Base-by-base conservation (phyloP, 441 rosid genomes). In the Viola pubescens region DNA sequence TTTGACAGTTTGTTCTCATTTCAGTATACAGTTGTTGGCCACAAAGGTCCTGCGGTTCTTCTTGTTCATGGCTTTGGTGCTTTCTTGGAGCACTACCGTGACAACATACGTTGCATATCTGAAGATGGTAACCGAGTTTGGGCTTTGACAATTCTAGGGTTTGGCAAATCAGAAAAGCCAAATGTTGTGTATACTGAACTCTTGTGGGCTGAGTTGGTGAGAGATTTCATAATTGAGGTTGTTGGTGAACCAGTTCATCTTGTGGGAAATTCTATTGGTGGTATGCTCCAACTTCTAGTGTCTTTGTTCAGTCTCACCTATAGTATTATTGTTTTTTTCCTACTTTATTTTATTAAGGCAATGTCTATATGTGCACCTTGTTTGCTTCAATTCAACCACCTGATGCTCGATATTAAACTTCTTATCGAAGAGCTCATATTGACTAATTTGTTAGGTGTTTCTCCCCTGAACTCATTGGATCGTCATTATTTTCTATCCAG, bases 21-120 rank as follows among this genome's bases (percentile, higher is more conserved):
- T 69, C 86, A 91, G 97, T 91, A 89, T 68, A 74, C 86, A 37
- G 72, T 75, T 54, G 79, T 54, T 70, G 98, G 95, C 34, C 52
- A 71, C 54, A 68, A 70, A 73, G 95, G 95, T 62, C 95, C 95
- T 63, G 79, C 91, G 5, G 70, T 72, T 69, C 84, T 91, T 59
- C 88, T 91, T 47, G 95, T 91, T 64, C 96, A 91, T 77, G 96
- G 98, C 58, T 91, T 91, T 82, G 98, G 96, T 68, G 96, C 95
- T 50, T 91, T 89, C 73, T 65, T 83, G 56, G 94, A 89, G 81
- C 96, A 91, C 66, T 91, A 81, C 68, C 89, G 95, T 2, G 91
- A 87, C 70, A 88, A 91, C 56, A 68, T 85, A 58, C 55, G 42
- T 58, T 72, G 52, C 53, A 73, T 91, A 45, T 82, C 87, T 53